phyloP scores from a whole-genome alignment of 1,139 yeast genomes.

The Protomyces macrosporus region DNA sequence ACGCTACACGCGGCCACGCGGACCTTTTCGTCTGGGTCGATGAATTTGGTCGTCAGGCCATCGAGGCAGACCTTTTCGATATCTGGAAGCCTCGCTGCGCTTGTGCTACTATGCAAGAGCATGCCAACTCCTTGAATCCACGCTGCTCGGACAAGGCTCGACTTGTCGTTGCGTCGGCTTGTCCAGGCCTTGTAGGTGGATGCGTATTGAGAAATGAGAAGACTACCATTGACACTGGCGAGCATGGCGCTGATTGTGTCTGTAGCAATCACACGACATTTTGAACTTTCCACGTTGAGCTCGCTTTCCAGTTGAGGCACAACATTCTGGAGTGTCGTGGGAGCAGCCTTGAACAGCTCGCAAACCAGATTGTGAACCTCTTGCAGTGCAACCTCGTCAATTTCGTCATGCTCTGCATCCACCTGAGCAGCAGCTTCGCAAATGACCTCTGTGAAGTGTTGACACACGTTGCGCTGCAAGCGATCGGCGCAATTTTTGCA shows the following conservation, averaged over 20 bases:
- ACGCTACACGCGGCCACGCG: constrained; percentile 57
- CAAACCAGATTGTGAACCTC: constrained; percentile 60
- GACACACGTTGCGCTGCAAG: constrained; percentile 72
- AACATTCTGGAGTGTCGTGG: constrained; percentile 66
- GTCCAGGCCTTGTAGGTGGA: constrained; percentile 68
- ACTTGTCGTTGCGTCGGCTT: constrained; percentile 65
- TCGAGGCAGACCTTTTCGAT: constrained; percentile 48
- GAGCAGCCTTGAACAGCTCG: constrained; percentile 72
- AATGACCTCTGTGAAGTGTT: constrained; percentile 70
- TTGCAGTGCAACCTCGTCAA: constrained; percentile 46
- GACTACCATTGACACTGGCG: constrained; percentile 47
- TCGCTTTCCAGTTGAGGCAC: constrained; percentile 80
- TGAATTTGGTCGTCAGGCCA: constrained; percentile 61
- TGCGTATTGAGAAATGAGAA: constrained; percentile 56
- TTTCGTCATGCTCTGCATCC: constrained; percentile 36
- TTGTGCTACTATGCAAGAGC: constrained; percentile 43
- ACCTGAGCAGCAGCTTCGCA: constrained; percentile 34
- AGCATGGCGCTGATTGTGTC: constrained; percentile 66
- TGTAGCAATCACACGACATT: constrained; percentile 63
- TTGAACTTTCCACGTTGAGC: constrained; percentile 58
- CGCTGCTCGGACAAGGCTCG: constrained; percentile 56
- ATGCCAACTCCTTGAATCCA: constrained; percentile 62
- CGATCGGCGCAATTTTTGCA: constrained; percentile 70
- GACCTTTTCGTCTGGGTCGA: constrained; percentile 72
- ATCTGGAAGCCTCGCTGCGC: constrained; percentile 41